Evolutionary conservation across 148 eudicot species (phyloP).

Genomic region (Diospyros kaki): DNA sequence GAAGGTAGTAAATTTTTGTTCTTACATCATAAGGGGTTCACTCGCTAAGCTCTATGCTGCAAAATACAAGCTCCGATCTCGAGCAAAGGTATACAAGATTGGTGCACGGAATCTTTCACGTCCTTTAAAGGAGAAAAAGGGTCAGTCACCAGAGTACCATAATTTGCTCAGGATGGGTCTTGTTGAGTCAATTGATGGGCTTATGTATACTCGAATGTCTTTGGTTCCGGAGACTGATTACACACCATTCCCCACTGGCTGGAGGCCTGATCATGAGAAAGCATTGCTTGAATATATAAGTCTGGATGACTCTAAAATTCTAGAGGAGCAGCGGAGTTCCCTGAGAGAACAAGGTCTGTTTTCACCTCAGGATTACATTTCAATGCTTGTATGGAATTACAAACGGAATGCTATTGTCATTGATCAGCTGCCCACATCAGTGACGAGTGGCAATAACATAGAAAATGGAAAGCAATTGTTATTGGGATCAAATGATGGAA

Average conservation of each 20-base stretch:
- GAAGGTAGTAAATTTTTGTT: slow-evolving; percentile 86
- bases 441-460: slow-evolving; percentile 7
- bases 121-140: slow-evolving; percentile 90
- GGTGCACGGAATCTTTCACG: slow-evolving; percentile 79
- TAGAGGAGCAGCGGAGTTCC: slow-evolving; percentile 56
- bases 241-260: slow-evolving; percentile 60
- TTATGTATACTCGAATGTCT: slow-evolving; percentile 88
- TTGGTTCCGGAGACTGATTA: slow-evolving; percentile 92
- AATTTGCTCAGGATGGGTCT: slow-evolving; percentile 82
- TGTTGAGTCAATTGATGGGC: slow-evolving; percentile 82
- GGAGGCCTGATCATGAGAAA: slow-evolving; percentile 93
- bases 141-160: slow-evolving; percentile 85
- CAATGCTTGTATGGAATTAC: slow-evolving; percentile 98
- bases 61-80: slow-evolving; percentile 87
- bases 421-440: slow-evolving; percentile 26
- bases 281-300: slow-evolving; percentile 65
- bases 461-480: slow-evolving; percentile 28
- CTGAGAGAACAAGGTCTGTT: slow-evolving; percentile 70
- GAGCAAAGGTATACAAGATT: slow-evolving; percentile 92
- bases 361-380: slow-evolving; percentile 84
- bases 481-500: slow-evolving; percentile 26
- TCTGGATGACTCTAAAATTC: slow-evolving; percentile 62
- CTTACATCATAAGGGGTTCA: slow-evolving; percentile 85
- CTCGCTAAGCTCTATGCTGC: slow-evolving; percentile 99
- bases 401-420: slow-evolving; percentile 53